Evolutionary conservation across 352 stramenopile species (phyloP).

Genomic region (Phytopythium kandeliae): DNA sequence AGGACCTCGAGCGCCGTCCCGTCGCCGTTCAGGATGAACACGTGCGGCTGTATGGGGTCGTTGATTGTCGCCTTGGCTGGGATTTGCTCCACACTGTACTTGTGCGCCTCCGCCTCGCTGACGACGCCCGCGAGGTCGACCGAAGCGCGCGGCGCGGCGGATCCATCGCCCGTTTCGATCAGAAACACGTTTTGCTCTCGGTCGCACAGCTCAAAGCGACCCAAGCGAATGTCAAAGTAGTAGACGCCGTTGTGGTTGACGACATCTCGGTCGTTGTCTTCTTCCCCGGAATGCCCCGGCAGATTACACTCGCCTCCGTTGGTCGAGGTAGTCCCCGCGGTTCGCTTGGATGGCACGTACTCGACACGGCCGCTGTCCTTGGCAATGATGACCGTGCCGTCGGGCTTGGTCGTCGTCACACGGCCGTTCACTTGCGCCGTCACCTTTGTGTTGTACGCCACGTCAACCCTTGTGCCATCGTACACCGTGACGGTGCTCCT

Average conservation of each 20-base stretch:
- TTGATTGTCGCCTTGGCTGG: constrained; percentile 60
- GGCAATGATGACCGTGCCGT: constrained; percentile 37
- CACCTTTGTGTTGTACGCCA: constrained; percentile 76
- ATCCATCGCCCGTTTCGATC: constrained; percentile 14
- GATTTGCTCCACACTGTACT: constrained; percentile 47
- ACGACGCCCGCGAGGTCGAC: constrained; percentile 63
- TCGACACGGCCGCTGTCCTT: constrained; percentile 75
- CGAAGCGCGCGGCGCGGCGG: constrained; percentile 13
- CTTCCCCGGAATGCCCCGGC: constrained; percentile 7
- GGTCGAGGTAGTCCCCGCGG: neutral
- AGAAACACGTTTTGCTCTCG: constrained; percentile 67
- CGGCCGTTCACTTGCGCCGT: constrained; percentile 69
- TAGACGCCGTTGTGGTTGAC: constrained; percentile 61
- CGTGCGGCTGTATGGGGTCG: constrained; percentile 62
- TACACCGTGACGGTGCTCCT: constrained; percentile 41
- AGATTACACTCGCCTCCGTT: neutral
- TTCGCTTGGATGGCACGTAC: constrained; percentile 17
- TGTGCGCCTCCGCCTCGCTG: constrained; percentile 35
- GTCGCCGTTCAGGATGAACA: constrained; percentile 73
- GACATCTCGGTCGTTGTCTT: constrained; percentile 56
- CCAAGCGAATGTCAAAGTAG: constrained; percentile 61
- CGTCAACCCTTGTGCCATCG: constrained; percentile 54
- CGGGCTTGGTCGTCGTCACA: constrained; percentile 40
- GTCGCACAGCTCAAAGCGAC: constrained; percentile 55
- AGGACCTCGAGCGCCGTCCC: constrained; percentile 59